Evolutionary conservation across 1,284 basidiomycete species (phyloP), one percentile per base, ranked within the genome.

Genomic region (Cryptococcus jaspeensis): DNA sequence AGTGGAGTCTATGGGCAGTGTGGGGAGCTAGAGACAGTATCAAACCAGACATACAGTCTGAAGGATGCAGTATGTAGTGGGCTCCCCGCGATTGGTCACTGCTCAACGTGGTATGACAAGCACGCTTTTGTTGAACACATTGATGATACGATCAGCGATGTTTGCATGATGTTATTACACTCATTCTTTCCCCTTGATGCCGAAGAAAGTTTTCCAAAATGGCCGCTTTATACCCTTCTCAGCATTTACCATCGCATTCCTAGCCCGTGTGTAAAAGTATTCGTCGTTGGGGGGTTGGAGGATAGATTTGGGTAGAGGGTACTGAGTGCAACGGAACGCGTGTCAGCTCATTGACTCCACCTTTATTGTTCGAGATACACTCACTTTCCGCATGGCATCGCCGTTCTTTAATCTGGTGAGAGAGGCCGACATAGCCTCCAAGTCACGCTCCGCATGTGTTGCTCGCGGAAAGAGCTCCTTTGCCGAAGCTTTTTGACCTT

Each of bases 1-100:
- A 55, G 81, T 96, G 43, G 93, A 96, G 75, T 92, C 90, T 32
- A 74, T 78, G 75, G 76, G 75, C 22, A 73, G 62, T 48, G 72
- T 66, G 11, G 64, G 58, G 1, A 67, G 59, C 18, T 69, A 58
- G 23, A 42, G 22, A 6, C 8, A 6, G 40, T 42, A 39, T 39
- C 38, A n/a, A 12, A 39, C n/a, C 38, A 39, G 38, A 13, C 38
- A 39, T 13, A 39, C 8, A 16, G 28, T 32, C 28, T 32, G 28
- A 9, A 32, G 4, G 5, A 32, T 32, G 28, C 28, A 32, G 9
- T 9, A 4, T 32, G 28, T 32, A n/a, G n/a, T n/a, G n/a, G n/a
- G n/a, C n/a, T n/a, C n/a, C n/a, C n/a, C n/a, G n/a, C n/a, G n/a
- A n/a, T n/a, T n/a, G n/a, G n/a, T n/a, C n/a, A n/a, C n/a, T n/a